phyloP scores from a whole-genome alignment of 495 filamentous ascomycete species.

The Staphylotrichum tortipilum region DNA sequence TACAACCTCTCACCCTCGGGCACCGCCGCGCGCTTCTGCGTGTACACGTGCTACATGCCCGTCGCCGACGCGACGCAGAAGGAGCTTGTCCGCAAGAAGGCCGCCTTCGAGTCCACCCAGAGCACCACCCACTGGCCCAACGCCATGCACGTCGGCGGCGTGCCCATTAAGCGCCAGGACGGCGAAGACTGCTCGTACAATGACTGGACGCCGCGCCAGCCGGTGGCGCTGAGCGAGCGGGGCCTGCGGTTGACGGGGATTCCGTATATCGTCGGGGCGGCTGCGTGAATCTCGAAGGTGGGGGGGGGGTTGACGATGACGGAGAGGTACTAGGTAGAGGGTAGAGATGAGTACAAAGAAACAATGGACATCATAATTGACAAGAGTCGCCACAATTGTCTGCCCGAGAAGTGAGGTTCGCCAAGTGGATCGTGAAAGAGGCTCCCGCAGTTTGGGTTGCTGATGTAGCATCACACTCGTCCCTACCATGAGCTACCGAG shows the following conservation, averaged over 20 bases:
- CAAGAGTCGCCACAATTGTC: too few species aligned
- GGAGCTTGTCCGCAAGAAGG: not conserved
- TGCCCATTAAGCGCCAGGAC: not conserved
- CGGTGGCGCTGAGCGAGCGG: not conserved
- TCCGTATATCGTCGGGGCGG: not conserved
- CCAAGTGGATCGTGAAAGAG: too few species aligned
- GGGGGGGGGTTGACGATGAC: not conserved
- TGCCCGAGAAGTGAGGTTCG: too few species aligned
- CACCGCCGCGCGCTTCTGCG: not conserved
- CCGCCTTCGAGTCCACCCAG: not conserved
- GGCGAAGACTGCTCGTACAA: not conserved
- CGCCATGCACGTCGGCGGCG: not conserved
- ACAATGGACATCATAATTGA: too few species aligned
- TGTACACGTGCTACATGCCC: slow-evolving; percentile 1
- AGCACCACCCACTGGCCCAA: slow-evolving; percentile 1
- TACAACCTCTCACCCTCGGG: slow-evolving; percentile 13
- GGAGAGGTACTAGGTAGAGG: not conserved
- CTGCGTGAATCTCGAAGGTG: not conserved
- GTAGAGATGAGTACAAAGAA: too few species aligned
- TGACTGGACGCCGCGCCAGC: not conserved
- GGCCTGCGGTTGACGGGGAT: not conserved
- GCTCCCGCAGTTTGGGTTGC: too few species aligned
- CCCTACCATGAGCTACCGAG: too few species aligned
- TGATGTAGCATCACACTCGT: too few species aligned
- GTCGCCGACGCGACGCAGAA: not conserved